Conservation (phyloP, 495 filamentous ascomycete species). For the Cryomyces minteri region DNA sequence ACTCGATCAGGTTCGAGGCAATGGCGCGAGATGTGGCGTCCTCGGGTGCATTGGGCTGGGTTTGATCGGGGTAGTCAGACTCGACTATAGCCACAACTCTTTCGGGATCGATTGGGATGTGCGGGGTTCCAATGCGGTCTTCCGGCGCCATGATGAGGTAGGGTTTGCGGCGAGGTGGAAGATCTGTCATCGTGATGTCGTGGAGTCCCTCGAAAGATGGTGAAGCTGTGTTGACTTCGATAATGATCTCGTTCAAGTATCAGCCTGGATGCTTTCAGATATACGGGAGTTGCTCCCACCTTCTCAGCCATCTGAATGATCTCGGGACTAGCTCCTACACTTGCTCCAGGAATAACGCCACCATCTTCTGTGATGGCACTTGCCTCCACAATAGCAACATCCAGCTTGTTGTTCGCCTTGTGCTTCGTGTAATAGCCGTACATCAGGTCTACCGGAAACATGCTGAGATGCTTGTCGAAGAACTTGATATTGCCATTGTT, state of each 20-base stretch:
- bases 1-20: constrained; percentile 68
- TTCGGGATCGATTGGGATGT: constrained; percentile 80
- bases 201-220: constrained; percentile 80
- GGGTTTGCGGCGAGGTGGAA: constrained; percentile 65
- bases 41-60: constrained; percentile 54
- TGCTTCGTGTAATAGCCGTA: constrained; percentile 70
- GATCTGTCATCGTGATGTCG: constrained; percentile 75
- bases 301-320: constrained; percentile 81
- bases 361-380: constrained; percentile 85
- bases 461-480: constrained; percentile 83
- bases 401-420: constrained; percentile 50
- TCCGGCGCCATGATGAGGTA: constrained; percentile 65
- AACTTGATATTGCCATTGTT: constrained; percentile 80
- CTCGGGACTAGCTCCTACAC: constrained; percentile 73
- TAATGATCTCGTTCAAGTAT: constrained; percentile 39
- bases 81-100: constrained; percentile 77
- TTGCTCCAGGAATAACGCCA: constrained; percentile 76
- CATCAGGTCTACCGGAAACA: constrained; percentile 81
- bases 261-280: not conserved
- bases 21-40: constrained; percentile 57
- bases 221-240: constrained; percentile 79
- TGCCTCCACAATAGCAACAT: constrained; percentile 76
- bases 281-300: constrained; percentile 15
- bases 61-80: constrained; percentile 70
- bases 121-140: constrained; percentile 66